These are phyloP conservation scores for Plasmopara muralis DNA, from an alignment of 352 stramenopile genomes.

Conservation along the genomic window DNA sequence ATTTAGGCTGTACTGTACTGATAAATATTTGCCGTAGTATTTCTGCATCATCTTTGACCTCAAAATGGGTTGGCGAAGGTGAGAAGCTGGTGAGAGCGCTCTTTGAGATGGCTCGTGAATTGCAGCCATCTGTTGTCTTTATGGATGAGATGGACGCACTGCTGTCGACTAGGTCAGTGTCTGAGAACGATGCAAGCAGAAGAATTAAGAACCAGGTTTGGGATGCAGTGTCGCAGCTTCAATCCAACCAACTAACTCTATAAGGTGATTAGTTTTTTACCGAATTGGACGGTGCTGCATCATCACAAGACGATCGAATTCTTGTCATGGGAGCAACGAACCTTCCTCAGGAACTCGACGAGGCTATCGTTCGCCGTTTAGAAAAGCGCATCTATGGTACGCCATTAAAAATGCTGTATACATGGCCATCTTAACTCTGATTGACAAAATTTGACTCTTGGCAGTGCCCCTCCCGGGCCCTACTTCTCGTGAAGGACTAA, in stretches of 20 bases:
- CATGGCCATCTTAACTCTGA: background rate
- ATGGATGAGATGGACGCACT: conserved; percentile 88
- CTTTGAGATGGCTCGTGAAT: conserved; percentile 86
- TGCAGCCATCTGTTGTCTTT: conserved; percentile 83
- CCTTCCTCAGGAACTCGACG: conserved; percentile 77
- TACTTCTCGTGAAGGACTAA: conserved; percentile 42
- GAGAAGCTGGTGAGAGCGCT: conserved; percentile 94
- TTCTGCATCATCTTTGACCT: conserved; percentile 83
- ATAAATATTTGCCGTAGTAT: conserved; percentile 41
- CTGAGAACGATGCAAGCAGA: conserved; percentile 81
- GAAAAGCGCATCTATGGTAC: conserved; percentile 87
- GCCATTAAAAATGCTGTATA: background rate
- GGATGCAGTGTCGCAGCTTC: background rate
- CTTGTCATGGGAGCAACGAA: conserved; percentile 88
- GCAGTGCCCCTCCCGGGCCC: conserved; percentile 70
- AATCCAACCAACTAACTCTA: conserved; percentile 1
- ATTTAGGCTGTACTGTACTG: conserved; percentile 2
- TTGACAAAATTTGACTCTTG: background rate
- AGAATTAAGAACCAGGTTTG: conserved; percentile 86
- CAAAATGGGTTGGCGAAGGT: conserved; percentile 87
- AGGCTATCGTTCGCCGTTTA: conserved; percentile 78
- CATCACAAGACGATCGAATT: conserved; percentile 66
- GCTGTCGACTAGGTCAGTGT: conserved; percentile 59
- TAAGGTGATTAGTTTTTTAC: conserved; percentile 71
- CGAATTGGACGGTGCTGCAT: conserved; percentile 75